A percentile compares a stretch with the other conserved stretches of the same genome.
Evolutionary conservation across 192 early-diverging fungal species (phyloP).

Genomic region (Podila minutissima): DNA sequence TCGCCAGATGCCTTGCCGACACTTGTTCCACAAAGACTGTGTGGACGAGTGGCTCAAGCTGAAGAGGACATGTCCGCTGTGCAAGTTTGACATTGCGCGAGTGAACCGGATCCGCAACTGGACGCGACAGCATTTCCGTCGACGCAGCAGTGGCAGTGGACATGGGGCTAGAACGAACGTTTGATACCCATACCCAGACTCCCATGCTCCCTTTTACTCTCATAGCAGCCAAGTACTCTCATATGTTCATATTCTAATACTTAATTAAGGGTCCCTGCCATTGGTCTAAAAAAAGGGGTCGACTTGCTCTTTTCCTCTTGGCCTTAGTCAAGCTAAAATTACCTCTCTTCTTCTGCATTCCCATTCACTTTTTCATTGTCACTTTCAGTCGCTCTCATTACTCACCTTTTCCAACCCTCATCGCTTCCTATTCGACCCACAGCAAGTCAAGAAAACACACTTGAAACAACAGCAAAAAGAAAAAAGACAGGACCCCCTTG

Average conservation of each 20-base stretch:
- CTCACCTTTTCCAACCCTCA: background rate
- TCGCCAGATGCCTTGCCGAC: conserved; percentile 74
- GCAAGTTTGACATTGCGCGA: conserved; percentile 64
- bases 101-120: conserved; percentile 15
- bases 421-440: background rate
- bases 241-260: too few relatives aligned
- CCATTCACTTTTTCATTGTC: background rate
- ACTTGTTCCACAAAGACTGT: conserved; percentile 85
- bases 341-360: background rate
- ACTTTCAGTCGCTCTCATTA: background rate
- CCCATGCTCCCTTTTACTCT: too few relatives aligned
- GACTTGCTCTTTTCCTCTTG: background rate
- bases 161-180: background rate
- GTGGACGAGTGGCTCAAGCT: conserved; percentile 86
- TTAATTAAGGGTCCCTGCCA: too few relatives aligned
- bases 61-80: conserved; percentile 81
- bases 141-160: background rate
- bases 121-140: conserved; percentile 1
- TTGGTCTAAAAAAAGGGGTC: too few relatives aligned
- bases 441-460: background rate
- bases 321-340: background rate
- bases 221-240: too few relatives aligned
- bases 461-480: background rate
- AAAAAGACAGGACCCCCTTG: background rate
- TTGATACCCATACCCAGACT: too few relatives aligned